Base-by-base conservation (phyloP, 805 yeast species). In the Wickerhamiella azymoides region DNA sequence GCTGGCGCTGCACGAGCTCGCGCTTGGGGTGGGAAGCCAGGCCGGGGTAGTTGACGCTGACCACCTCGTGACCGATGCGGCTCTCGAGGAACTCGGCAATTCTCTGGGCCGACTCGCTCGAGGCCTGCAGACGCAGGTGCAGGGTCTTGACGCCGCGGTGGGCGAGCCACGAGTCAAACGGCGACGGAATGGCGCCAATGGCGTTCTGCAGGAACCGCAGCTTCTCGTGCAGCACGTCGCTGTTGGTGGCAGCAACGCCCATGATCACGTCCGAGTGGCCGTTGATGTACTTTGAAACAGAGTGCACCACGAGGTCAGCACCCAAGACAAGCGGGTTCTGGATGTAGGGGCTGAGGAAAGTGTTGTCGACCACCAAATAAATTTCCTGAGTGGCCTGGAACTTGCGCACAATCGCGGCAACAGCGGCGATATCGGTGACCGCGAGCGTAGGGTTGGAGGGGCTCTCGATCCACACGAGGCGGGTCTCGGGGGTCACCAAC, bases 231-330 rank as follows among this genome's bases (percentile, higher is more conserved):
- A 81, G 65, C 43, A 59, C 69, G 47, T 73, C 77, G 55, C 64
- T 63, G 70, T 77, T 81, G 53, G 84, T 76, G 45, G 82, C 85
- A 50, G 82, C 74, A 46, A 82, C 78, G 57, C 95, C 95, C 69
- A 84, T 74, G 43, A 84, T 92, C 18, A 84, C 94, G 60, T 84
- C 94, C 21, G 93, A 82, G 68, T 84, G 95, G 53, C 95, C 95
- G 60, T 84, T 84, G 66, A 84, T 78, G 70, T 82, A 85, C 66
- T 84, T 84, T 59, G 95, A 83, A 50, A 84, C 93, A 14, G 92
- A 81, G 68, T 84, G 94, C 39, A 82, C 80, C 42, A 84, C 93
- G 50, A 84, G 74, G 59, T 84, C 94, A 46, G 92, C 94, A 54
- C 95, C 94, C 54, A 71, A 78, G 51, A 65, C 68, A 61, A 84